Percentiles rank a stretch among this genome's conserved stretches.
phyloP scores from a whole-genome alignment of 768 basidiomycete species.

The Russula lepida region DNA sequence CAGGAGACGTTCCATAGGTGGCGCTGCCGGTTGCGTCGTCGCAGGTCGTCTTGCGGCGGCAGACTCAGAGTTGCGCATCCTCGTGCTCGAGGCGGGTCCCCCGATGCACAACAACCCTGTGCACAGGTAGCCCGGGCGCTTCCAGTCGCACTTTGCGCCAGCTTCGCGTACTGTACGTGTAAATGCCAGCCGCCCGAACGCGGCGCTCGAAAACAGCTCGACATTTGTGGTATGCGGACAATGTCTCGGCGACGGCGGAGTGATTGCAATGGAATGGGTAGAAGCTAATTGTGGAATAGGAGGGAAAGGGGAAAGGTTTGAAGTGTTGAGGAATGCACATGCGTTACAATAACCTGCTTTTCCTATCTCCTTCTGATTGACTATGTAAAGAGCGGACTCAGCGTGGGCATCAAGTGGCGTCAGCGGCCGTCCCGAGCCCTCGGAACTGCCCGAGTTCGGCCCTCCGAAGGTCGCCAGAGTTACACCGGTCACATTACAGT shows the following conservation, averaged over 20 bases:
- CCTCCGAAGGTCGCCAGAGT: too few species aligned
- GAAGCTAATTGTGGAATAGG: too few species aligned
- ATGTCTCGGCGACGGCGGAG: slow-evolving; percentile 57
- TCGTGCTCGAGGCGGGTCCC: slow-evolving; percentile 53
- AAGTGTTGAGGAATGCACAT: slow-evolving; percentile 54
- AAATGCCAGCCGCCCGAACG: slow-evolving; percentile 33
- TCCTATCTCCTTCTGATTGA: neutral
- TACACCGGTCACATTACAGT: too few species aligned
- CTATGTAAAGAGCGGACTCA: neutral
- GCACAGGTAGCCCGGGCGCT: slow-evolving; percentile 50
- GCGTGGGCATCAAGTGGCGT: slow-evolving; percentile 24
- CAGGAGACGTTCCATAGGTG: slow-evolving; percentile 27
- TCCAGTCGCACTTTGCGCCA: slow-evolving; percentile 34
- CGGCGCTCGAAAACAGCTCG: slow-evolving; percentile 38
- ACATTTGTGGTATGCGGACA: slow-evolving; percentile 38
- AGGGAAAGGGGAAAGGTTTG: slow-evolving; percentile 36
- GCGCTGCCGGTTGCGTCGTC: slow-evolving; percentile 46
- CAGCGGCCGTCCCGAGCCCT: slow-evolving; percentile 22
- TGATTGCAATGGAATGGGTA: too few species aligned
- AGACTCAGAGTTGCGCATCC: slow-evolving; percentile 46
- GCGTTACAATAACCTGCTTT: slow-evolving; percentile 25
- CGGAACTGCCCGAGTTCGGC: slow-evolving; percentile 24
- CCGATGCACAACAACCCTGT: slow-evolving; percentile 37
- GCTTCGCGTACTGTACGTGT: slow-evolving; percentile 37
- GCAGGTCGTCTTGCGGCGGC: slow-evolving; percentile 48